A percentile compares a stretch with the other conserved stretches of the same genome.
These are phyloP conservation scores for Purpureocillium lavendulum DNA, from an alignment of 2,329 filamentous ascomycete species.

Conservation along the genomic window DNA sequence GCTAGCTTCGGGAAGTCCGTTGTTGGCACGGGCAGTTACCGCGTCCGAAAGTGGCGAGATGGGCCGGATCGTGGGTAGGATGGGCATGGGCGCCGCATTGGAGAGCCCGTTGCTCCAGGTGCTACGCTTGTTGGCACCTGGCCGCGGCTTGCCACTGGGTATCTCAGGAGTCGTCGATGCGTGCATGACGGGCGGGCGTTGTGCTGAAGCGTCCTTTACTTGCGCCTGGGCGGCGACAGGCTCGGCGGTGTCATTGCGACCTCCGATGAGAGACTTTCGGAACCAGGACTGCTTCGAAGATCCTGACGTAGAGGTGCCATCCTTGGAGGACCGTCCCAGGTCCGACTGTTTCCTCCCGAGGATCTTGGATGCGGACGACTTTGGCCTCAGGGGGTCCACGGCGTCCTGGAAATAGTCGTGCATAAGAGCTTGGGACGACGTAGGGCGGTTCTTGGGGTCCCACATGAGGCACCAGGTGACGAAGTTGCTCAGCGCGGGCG, in stretches of 20 bases:
- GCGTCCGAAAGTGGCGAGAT: constrained; percentile 95
- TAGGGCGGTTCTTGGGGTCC: constrained; percentile 89
- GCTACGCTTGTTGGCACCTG: constrained; percentile 66
- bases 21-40: constrained; percentile 80
- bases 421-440: constrained; percentile 84
- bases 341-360: constrained; percentile 88
- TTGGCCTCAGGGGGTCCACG: constrained; percentile 84
- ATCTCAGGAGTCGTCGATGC: constrained; percentile 31
- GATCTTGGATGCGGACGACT: constrained; percentile 76
- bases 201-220: constrained; percentile 36
- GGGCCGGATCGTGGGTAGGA: constrained; percentile 86
- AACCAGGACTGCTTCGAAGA: constrained; percentile 93
- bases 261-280: constrained; percentile 76
- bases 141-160: constrained; percentile 20
- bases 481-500: constrained; percentile 76
- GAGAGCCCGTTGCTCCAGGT: constrained; percentile 85
- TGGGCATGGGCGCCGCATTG: constrained; percentile 85
- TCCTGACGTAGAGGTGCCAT: constrained; percentile 49
- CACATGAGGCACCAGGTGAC: constrained; percentile 99
- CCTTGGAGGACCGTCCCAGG: constrained; percentile 59
- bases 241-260: constrained; percentile 62
- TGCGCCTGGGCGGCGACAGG: constrained; percentile 39
- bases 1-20: constrained; percentile 43
- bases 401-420: constrained; percentile 95
- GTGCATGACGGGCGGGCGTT: constrained; percentile 36